Percentiles rank a stretch among this genome's conserved stretches.
Evolutionary conservation across 805 yeast genomes (phyloP).

Genomic region (Kockiozyma suomiensis): DNA sequence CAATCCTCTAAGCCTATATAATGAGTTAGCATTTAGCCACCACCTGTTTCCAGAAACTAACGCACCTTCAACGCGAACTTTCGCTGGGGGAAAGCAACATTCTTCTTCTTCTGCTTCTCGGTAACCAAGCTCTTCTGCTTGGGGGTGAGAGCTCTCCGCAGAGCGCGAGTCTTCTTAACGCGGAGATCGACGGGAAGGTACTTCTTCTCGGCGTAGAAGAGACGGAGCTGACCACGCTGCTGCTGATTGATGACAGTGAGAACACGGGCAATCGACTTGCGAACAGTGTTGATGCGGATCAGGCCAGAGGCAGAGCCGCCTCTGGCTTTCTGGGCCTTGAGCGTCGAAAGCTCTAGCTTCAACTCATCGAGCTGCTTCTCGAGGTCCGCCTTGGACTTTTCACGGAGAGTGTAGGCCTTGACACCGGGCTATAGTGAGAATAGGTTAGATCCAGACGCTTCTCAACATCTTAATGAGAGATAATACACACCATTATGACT

Average conservation of each 20-base stretch:
- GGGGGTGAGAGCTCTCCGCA: slow-evolving; percentile 94
- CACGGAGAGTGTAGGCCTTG: slow-evolving; percentile 94
- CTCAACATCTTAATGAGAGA: not conserved
- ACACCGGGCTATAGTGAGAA: slow-evolving; percentile 40
- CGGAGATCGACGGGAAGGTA: slow-evolving; percentile 98
- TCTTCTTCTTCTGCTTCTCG: slow-evolving; percentile 87
- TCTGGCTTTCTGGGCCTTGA: slow-evolving; percentile 93
- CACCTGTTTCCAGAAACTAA: not conserved
- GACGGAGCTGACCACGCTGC: slow-evolving; percentile 94
- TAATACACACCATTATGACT: slow-evolving; percentile 11
- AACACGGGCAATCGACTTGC: slow-evolving; percentile 98
- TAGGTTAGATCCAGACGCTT: not conserved
- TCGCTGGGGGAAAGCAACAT: slow-evolving; percentile 97
- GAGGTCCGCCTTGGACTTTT: slow-evolving; percentile 96
- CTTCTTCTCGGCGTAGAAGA: slow-evolving; percentile 82
- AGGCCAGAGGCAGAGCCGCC: slow-evolving; percentile 69
- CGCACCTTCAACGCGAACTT: slow-evolving; percentile 90
- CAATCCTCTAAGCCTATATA: slow-evolving; percentile 19
- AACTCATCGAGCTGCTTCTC: slow-evolving; percentile 91
- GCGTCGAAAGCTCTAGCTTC: slow-evolving; percentile 93
- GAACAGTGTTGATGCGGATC: slow-evolving; percentile 89
- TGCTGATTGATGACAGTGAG: slow-evolving; percentile 95
- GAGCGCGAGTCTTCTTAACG: slow-evolving; percentile 99
- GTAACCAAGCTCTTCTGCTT: slow-evolving; percentile 81
- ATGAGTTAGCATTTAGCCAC: not conserved